phyloP scores from a whole-genome alignment of 805 yeast genomes.

The Cyberlindnera subsufficiens region DNA sequence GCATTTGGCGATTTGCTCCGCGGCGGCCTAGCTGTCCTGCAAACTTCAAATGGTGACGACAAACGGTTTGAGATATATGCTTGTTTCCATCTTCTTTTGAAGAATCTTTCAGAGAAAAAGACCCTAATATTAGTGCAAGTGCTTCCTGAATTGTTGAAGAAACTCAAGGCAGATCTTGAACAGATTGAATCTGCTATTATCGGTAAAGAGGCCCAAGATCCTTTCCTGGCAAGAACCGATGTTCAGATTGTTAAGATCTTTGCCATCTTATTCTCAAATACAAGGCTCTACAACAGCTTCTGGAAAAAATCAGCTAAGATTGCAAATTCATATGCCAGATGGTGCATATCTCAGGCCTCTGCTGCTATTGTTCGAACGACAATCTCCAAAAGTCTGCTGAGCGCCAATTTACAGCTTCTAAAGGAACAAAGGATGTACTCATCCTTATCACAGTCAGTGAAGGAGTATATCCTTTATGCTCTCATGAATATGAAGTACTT shows the following conservation, averaged over 20 bases:
- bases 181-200: conserved; percentile 6
- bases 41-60: conserved; percentile 6
- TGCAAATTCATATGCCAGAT: conserved; percentile 6
- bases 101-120: conserved; percentile 16
- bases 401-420: conserved; percentile 21
- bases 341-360: conserved; percentile 14
- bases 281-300: conserved; percentile 2
- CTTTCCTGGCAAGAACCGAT: conserved; percentile 19
- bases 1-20: conserved; percentile 13
- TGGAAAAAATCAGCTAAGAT: conserved; percentile 6
- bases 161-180: conserved; percentile 9
- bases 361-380: conserved; percentile 6
- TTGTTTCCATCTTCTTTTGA: conserved; percentile 15
- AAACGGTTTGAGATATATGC: conserved; percentile 24
- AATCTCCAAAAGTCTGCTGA: conserved; percentile 18
- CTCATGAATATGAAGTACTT: conserved; percentile 18
- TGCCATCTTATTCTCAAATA: conserved; percentile 11
- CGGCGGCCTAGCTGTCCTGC: conserved; percentile 19
- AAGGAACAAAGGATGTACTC: conserved; percentile 17
- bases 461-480: conserved; percentile 17
- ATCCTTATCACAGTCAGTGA: conserved; percentile 4
- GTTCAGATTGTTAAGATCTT: conserved; percentile 20
- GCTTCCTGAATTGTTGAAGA: conserved; percentile 6
- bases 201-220: conserved; percentile 5
- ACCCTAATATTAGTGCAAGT: background rate